A percentile compares a stretch with the other conserved stretches of the same genome.
Conservation (phyloP, 495 filamentous ascomycete genomes). For the Aspergillus hancockii region DNA sequence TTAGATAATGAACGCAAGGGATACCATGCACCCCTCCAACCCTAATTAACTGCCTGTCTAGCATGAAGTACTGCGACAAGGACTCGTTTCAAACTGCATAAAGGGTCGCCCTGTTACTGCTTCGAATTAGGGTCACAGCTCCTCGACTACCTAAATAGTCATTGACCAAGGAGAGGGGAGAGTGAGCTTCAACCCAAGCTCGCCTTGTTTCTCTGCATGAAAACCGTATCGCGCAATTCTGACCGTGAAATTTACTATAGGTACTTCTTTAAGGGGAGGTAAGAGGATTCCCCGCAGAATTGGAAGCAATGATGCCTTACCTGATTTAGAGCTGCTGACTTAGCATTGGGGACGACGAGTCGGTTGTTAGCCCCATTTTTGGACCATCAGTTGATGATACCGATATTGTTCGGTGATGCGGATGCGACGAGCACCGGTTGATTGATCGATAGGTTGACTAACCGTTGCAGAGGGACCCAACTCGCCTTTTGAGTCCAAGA, state of each 20-base stretch:
- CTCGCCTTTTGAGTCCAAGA: neutral
- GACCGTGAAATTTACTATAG: neutral
- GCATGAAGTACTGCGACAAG: neutral
- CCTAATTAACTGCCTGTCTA: neutral
- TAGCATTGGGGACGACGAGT: constrained; percentile 7
- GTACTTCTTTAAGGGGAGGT: neutral
- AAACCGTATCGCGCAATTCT: constrained; percentile 8
- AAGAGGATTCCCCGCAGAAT: constrained; percentile 8
- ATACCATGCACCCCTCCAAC: neutral
- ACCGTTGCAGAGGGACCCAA: neutral
- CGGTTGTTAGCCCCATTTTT: constrained; percentile 2
- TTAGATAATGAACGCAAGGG: neutral
- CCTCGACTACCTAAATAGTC: constrained; percentile 1
- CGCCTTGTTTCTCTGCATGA: constrained; percentile 22
- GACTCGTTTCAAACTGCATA: neutral
- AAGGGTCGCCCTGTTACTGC: neutral
- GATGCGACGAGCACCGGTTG: neutral
- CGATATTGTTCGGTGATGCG: neutral
- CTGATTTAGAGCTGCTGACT: constrained; percentile 7
- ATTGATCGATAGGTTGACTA: neutral
- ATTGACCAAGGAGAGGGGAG: neutral
- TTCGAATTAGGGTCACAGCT: constrained; percentile 9
- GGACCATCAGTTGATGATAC: neutral
- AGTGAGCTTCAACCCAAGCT: constrained; percentile 11
- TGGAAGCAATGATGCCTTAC: constrained; percentile 24